Evolutionary conservation across 441 rosid species (phyloP), one percentile per base, ranked within the genome.

Genomic region (Pelargonium citronellum): DNA sequence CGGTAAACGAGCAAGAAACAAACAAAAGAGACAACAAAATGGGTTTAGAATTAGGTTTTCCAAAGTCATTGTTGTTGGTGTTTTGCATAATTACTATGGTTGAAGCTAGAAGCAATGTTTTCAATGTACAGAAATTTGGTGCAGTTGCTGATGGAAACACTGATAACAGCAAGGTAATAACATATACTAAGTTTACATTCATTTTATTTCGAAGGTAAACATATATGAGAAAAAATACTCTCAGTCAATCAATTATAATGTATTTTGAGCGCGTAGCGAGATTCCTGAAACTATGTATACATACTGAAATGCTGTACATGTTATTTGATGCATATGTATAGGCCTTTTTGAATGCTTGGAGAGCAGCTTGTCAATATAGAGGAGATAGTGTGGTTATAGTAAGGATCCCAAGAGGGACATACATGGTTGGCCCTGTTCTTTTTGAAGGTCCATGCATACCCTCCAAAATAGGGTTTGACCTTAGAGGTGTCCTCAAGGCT

Each of bases 381-480:
- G 70, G 57, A 4, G 11, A 7, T 4, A 70, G 1, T 41, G 34
- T 1, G 0, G 39, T 80, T 47, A 11, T 64, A 51, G 16, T 51
- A 13, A 17, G 58, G 27, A 11, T 77, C 30, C 78, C 83, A 1
- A 0, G 0, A 0, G 78, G 83, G 10, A 55, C 15, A 11, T 77
- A 19, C 39, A 0, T 73, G 67, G 58, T 51, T 24, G 47, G 64
- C 22, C 78, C 80, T 0, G 49, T 67, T 10, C 6, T 41, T 13
- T 57, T 74, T 15, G 0, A 1, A 7, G 83, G 79, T 0, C 76
- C 78, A 2, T 80, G 83, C 67, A 53, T 55, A 1, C 74, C 73
- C 17, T 51, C 58, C 16, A 41, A 77, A 17, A 20, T 72, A 9
- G 6, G 3, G 1, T 47, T 80, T 60, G 9, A 11, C 3, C 15